Evolutionary conservation across 2,329 filamentous ascomycete genomes (phyloP), one percentile per base, ranked within the genome.

Genomic region (Aspergillus arachidicola): DNA sequence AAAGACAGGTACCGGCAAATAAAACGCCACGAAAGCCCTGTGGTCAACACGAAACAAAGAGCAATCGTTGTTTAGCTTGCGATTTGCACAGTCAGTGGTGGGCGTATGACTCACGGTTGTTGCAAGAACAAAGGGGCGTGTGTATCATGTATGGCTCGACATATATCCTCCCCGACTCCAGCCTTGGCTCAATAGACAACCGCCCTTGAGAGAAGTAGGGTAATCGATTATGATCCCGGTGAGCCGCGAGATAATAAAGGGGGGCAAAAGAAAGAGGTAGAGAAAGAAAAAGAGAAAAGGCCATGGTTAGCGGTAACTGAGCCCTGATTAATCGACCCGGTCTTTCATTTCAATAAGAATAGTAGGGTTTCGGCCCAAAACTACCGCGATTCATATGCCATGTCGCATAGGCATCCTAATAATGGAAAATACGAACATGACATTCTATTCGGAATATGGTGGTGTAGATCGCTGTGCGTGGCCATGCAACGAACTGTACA

Each of bases 261-360:
- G 4, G 45, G 55, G 41, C 9, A 55, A 56, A 45, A 34, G 5
- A 23, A 14, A 61, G 59, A 58, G 43, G 62, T 48, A 43, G 45
- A 63, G 67, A 66, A 62, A 51, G 23, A 16, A 45, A 9, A n/a
- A 41, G n/a, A n/a, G 7, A 41, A 41, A 41, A n/a, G 3, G 19
- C 38, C 38, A n/a, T n/a, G 38, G 9, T 23, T 46, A 12, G 23
- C n/a, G 10, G 41, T 23, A 21, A 10, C 43, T 23, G 6, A 23
- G 19, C 43, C 43, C 21, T 46, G n/a, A 46, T 46, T 23, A n/a
- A 46, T 46, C 10, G n/a, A 11, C 43, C 43, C 43, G 4, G 21
- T 46, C 43, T 23, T 46, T 23, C n/a, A 14, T 46, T 23, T 23
- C 38, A 41, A 41, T n/a, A 41, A n/a, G 38, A 41, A 41, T 19